Conservation (phyloP, 73 alveolate species). For the Tetrahymena thermophila region DNA sequence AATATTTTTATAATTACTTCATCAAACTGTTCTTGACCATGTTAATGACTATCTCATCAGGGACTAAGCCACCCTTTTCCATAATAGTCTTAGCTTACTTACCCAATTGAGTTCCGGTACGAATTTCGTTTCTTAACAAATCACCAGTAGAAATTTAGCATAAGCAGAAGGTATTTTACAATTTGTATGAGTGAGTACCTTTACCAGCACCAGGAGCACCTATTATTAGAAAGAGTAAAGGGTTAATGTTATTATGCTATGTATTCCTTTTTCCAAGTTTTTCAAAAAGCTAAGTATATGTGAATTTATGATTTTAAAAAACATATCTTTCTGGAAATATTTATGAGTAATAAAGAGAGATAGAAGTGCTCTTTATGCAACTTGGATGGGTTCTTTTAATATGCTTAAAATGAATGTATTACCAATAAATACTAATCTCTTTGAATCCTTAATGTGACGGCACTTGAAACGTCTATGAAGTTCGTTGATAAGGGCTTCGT, state of each 20-base stretch:
- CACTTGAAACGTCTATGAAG: not conserved
- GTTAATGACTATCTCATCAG: constrained; percentile 65
- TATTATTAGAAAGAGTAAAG: not conserved
- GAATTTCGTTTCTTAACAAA: constrained; percentile 69
- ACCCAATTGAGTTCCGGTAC: constrained; percentile 70
- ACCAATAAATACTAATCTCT: not conserved
- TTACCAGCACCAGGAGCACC: constrained; percentile 26
- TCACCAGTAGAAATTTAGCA: constrained; percentile 78
- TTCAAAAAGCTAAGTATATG: not conserved
- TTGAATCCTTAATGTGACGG: not conserved
- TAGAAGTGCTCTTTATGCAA: not conserved
- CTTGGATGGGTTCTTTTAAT: not conserved
- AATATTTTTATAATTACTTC: constrained; percentile 2
- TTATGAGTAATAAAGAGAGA: not conserved
- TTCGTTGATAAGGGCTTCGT: not conserved
- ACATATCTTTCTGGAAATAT: not conserved
- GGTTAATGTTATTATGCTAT: too few relatives aligned
- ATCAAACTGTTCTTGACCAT: constrained; percentile 32
- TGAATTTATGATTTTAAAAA: not conserved
- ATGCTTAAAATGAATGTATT: not conserved
- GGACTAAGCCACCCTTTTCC: constrained; percentile 75
- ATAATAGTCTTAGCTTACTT: constrained; percentile 64
- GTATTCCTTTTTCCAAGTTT: not conserved
- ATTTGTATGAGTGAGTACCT: constrained; percentile 39
- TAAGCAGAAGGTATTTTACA: constrained; percentile 28